phyloP scores from a whole-genome alignment of 164 flowering plant genomes.

The Dillenia suffruticosa region DNA sequence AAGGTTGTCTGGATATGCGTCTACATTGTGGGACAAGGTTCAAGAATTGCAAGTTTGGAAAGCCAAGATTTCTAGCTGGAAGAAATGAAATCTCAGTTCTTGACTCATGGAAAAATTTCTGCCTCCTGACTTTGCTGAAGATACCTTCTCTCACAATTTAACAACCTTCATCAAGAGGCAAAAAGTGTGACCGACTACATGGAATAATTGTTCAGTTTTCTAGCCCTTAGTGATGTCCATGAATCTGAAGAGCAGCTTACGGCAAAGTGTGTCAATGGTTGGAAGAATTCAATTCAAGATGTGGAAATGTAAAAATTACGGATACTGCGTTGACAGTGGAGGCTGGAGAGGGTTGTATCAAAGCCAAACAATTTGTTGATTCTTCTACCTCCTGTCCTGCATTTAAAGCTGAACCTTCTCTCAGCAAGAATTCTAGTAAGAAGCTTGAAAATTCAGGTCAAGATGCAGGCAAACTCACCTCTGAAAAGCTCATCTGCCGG shows the following conservation, averaged over 20 bases:
- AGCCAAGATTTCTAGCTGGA: background rate
- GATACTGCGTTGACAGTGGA: background rate
- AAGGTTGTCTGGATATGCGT: too few species aligned
- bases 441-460: background rate
- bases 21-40: too few species aligned
- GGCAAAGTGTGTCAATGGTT: background rate
- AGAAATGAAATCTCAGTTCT: background rate
- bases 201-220: background rate
- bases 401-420: background rate
- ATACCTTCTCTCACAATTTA: background rate
- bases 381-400: background rate
- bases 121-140: background rate
- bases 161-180: background rate
- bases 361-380: background rate
- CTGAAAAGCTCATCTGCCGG: background rate
- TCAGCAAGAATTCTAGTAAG: background rate
- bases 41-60: too few species aligned
- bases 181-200: background rate
- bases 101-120: background rate
- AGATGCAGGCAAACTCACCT: background rate
- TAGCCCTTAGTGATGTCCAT: background rate
- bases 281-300: background rate
- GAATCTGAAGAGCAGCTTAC: background rate
- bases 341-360: background rate
- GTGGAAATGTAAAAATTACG: background rate